phyloP scores from a whole-genome alignment of 148 eudicot species.

The Suaeda aralocaspica region DNA sequence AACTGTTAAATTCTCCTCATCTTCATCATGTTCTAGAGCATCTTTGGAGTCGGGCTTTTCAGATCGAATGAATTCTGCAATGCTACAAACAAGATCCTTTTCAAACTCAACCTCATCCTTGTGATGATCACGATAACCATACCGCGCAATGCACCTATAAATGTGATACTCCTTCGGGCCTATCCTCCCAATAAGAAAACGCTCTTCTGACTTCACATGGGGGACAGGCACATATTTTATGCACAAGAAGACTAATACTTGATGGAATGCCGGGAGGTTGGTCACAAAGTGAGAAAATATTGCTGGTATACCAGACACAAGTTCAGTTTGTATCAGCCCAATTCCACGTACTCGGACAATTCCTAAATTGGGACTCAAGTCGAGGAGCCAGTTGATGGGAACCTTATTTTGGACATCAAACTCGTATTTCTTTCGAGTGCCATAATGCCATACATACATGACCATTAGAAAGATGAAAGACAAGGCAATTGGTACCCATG shows the following conservation, averaged over 20 bases:
- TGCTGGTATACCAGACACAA: slow-evolving; percentile 92
- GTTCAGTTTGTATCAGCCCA: slow-evolving; percentile 89
- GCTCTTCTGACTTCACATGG: slow-evolving; percentile 71
- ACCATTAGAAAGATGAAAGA: slow-evolving; percentile 63
- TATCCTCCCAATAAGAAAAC: slow-evolving; percentile 77
- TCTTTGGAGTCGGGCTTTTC: slow-evolving; percentile 36
- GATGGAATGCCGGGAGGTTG: slow-evolving; percentile 94
- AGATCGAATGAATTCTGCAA: slow-evolving; percentile 75
- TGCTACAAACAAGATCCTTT: slow-evolving; percentile 77
- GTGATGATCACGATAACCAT: slow-evolving; percentile 80
- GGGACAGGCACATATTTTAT: slow-evolving; percentile 83
- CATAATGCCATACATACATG: slow-evolving; percentile 93
- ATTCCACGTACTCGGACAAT: slow-evolving; percentile 84
- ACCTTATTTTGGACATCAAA: slow-evolving; percentile 91
- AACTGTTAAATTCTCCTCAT: slow-evolving; percentile 58
- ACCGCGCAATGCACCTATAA: slow-evolving; percentile 83
- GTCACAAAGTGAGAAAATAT: slow-evolving; percentile 95
- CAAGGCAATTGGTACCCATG: slow-evolving; percentile 89
- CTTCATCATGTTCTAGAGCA: slow-evolving; percentile 20
- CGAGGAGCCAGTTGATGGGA: slow-evolving; percentile 85
- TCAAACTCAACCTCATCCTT: slow-evolving; percentile 84
- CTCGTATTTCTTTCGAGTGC: slow-evolving; percentile 78
- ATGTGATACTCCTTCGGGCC: slow-evolving; percentile 79
- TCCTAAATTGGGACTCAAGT: slow-evolving; percentile 76
- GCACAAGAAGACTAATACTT: slow-evolving; percentile 78